Conservation (phyloP, 345 rosid genomes). For the Populus euphratica region DNA sequence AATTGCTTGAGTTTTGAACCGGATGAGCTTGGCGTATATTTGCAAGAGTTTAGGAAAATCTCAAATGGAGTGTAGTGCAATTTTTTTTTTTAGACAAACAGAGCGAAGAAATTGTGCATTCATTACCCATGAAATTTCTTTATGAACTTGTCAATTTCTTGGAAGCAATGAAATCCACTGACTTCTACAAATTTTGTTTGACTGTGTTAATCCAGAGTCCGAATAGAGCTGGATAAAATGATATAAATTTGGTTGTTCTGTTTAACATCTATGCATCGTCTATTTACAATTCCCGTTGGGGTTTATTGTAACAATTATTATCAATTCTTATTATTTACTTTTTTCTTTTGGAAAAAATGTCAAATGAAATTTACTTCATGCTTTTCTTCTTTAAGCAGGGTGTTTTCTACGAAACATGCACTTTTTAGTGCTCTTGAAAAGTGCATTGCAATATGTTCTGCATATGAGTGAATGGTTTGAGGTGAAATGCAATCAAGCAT, state of each 20-base stretch:
- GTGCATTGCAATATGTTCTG: too few species aligned
- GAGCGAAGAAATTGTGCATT: not conserved
- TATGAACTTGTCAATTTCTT: not conserved
- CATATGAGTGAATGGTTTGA: too few species aligned
- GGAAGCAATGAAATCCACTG: not conserved
- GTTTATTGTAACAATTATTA: not conserved
- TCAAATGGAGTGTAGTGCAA: not conserved
- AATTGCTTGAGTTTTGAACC: not conserved
- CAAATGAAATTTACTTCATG: not conserved
- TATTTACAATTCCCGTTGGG: not conserved
- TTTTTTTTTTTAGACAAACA: not conserved
- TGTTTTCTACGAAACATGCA: too few species aligned
- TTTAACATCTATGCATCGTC: not conserved
- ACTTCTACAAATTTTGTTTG: not conserved
- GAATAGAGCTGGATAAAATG: not conserved
- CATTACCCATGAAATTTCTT: not conserved
- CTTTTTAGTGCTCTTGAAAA: too few species aligned
- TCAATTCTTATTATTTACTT: not conserved
- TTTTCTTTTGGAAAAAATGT: not conserved
- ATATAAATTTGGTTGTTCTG: not conserved
- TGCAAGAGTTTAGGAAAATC: not conserved
- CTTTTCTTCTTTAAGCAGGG: too few species aligned
- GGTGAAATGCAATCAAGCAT: too few species aligned
- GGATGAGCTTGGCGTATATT: not conserved
- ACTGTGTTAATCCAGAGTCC: not conserved